Base-by-base conservation (phyloP, 176 grass and related monocot genomes). In the Carex parvula region DNA sequence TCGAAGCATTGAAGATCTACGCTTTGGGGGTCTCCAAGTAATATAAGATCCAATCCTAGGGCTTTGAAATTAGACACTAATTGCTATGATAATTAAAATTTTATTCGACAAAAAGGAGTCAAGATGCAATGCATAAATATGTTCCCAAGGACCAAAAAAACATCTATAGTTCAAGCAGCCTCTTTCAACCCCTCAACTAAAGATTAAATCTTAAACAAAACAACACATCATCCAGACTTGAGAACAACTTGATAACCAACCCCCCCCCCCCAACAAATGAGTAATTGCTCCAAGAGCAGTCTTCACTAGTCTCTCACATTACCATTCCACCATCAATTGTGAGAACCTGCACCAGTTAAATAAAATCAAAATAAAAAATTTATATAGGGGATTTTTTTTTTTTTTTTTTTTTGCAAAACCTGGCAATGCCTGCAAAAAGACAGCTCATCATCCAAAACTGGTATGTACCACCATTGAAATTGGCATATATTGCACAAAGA, bases 311-410 rank as follows among this genome's bases (percentile, higher is more conserved):
- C 14, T 18, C 60, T 92, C 71, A 97, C 89, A 97, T 94, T 11
- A 92, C 92, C 50, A 97, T 64, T 17, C 94, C 94, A 66, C 94
- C 94, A 77, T 94, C 94, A 87, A 97, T 83, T 32, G 91, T 86
- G n/a, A 97, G 72, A 50, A 97, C 89, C 91, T 97, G 88, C 84
- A 85, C 2, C 9, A 50, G n/a, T 66, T 30, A 76, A 75, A 76
- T 29, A 20, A 60, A 80, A 80, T 33, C 10, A 58, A 76, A 77
- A 17, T 17, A 11, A 20, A 52, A 22, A 77, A 14, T 77, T 53
- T 54, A n/a, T 3, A 77, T 75, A 55, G 35, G 21, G 37, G 41
- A 3, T 35, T 35, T 35, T 35, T 35, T 35, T 33, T 35, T 35
- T 35, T 35, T 35, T 35, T 35, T 35, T 59, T 35, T 56, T 6